phyloP scores from a whole-genome alignment of 768 basidiomycete species.

The Coprinellus micaceus region DNA sequence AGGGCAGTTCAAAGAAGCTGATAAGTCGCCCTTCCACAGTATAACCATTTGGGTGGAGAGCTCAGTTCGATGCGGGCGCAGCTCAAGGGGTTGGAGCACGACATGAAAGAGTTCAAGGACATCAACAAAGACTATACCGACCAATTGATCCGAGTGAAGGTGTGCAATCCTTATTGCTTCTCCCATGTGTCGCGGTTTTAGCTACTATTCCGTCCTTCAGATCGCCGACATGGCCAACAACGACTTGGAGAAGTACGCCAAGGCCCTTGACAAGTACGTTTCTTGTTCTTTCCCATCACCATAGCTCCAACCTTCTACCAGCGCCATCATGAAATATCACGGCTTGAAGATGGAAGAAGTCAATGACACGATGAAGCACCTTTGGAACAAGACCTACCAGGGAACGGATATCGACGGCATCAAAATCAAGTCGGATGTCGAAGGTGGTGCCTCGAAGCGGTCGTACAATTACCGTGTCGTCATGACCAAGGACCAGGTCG shows the following conservation, averaged over 20 bases:
- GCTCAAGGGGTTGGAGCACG: constrained; percentile 58
- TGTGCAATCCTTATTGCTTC: constrained; percentile 24
- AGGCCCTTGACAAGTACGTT: constrained; percentile 91
- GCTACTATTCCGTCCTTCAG: constrained; percentile 35
- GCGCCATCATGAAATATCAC: constrained; percentile 99
- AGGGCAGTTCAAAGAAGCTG: too few species aligned
- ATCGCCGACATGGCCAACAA: constrained; percentile 97
- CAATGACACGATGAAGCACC: constrained; percentile 93
- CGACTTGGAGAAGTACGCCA: constrained; percentile 96
- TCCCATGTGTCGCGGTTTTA: neutral
- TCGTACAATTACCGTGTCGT: constrained; percentile 98
- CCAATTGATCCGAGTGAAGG: constrained; percentile 94
- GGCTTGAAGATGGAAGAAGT: constrained; percentile 98
- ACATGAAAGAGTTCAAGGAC: constrained; percentile 83
- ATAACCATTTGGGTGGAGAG: constrained; percentile 80
- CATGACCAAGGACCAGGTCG: constrained; percentile 98
- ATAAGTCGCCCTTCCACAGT: constrained; percentile 50
- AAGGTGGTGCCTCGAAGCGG: constrained; percentile 84
- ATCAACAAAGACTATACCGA: constrained; percentile 83
- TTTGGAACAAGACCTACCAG: constrained; percentile 99
- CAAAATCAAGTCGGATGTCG: constrained; percentile 89
- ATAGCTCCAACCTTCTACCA: constrained; percentile 29
- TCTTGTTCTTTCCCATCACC: neutral
- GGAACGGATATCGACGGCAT: constrained; percentile 99
- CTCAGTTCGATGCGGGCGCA: constrained; percentile 69